Percentiles rank a stretch among this genome's conserved stretches.
These are phyloP conservation scores for Aspergillus ochraceus DNA, from an alignment of 2,329 filamentous ascomycete species.

Conservation along the genomic window DNA sequence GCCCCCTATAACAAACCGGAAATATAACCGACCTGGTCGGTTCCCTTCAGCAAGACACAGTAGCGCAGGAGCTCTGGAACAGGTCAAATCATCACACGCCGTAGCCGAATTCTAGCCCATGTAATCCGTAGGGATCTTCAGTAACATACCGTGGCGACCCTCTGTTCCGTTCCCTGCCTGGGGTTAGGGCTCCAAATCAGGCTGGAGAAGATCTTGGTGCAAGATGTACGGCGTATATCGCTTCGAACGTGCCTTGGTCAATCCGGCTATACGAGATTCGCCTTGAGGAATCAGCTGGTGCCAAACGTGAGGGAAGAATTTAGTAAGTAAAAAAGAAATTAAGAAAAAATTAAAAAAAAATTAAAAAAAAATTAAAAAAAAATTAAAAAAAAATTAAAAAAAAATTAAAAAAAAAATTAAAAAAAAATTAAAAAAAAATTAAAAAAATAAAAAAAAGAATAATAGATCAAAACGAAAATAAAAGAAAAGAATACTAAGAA, in stretches of 20 bases:
- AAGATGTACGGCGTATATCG: neutral
- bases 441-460: neutral
- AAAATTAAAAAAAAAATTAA: neutral
- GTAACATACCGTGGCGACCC: neutral
- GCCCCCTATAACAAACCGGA: neutral
- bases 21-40: neutral
- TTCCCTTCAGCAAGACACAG: neutral
- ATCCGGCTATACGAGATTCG: neutral
- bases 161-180: neutral
- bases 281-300: neutral
- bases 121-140: neutral
- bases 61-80: neutral
- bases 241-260: neutral
- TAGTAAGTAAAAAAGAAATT: neutral
- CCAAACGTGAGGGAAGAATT: neutral
- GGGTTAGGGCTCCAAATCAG: neutral
- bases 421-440: neutral
- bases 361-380: neutral
- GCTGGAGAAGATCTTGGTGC: neutral
- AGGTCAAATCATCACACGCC: neutral
- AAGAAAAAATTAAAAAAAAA: neutral
- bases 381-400: neutral
- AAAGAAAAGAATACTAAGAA: neutral
- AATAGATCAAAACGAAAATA: neutral
- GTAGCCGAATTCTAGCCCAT: slow-evolving; percentile 9